phyloP scores from a whole-genome alignment of 2,329 filamentous ascomycete species.

The Nemania bipapillata region DNA sequence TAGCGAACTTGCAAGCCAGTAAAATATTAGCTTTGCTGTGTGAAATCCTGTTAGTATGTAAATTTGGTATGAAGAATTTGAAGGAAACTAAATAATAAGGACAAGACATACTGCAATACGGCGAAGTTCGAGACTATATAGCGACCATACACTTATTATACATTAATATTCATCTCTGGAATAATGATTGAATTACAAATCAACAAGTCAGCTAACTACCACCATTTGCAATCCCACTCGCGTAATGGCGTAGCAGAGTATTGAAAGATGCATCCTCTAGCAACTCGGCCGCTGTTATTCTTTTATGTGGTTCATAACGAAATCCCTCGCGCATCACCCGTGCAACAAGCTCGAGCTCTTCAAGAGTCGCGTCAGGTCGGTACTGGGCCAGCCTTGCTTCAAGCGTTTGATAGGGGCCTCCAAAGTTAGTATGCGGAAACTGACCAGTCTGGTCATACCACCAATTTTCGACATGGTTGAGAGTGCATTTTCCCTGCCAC shows the following conservation, averaged over 20 bases:
- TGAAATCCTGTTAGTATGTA: no score
- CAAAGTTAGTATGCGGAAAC: not conserved
- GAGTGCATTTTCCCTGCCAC: slow-evolving; percentile 1
- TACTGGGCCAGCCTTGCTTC: not conserved
- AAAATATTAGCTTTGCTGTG: no score
- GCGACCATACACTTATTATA: no score
- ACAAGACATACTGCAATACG: no score
- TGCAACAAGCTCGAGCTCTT: slow-evolving; percentile 2
- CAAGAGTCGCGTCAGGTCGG: slow-evolving; percentile 7
- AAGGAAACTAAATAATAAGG: no score
- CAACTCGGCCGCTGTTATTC: slow-evolving; percentile 17
- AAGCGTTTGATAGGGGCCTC: not conserved
- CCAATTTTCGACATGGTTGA: not conserved
- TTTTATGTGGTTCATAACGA: not conserved
- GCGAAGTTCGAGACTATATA: not conserved
- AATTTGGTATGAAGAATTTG: no score
- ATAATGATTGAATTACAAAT: not conserved
- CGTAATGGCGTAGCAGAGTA: not conserved
- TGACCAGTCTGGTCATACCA: slow-evolving; percentile 4
- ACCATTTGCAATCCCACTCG: not conserved
- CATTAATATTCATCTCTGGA: not conserved
- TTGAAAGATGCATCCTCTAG: slow-evolving; percentile 10
- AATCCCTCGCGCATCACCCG: slow-evolving; percentile 4
- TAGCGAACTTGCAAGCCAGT: no score
- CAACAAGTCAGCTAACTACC: not conserved